Base-by-base conservation (phyloP, 768 basidiomycete genomes). In the Mycena pura region DNA sequence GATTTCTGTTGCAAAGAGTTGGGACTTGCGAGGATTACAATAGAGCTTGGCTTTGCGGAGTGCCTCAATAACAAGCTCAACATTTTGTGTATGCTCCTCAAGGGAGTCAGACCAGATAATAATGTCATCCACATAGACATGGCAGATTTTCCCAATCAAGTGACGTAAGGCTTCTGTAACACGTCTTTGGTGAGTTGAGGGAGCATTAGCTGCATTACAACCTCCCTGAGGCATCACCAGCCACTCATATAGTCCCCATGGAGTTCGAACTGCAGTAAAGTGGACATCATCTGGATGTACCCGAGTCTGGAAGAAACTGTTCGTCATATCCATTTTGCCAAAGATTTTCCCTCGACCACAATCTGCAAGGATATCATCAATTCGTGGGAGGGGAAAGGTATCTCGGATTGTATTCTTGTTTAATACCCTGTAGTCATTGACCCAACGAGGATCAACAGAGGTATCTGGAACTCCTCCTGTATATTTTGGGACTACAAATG, bases 181-280 rank as follows among this genome's bases (percentile, higher is more conserved):
- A n/a, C n/a, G n/a, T n/a, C n/a, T n/a, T n/a, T n/a, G n/a, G n/a
- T n/a, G n/a, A n/a, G n/a, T n/a, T n/a, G n/a, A n/a, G n/a, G n/a
- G n/a, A n/a, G n/a, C n/a, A n/a, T n/a, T n/a, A n/a, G n/a, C n/a
- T n/a, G n/a, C n/a, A n/a, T n/a, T n/a, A n/a, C n/a, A n/a, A n/a
- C n/a, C n/a, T n/a, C n/a, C n/a, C n/a, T n/a, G n/a, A n/a, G n/a
- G n/a, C n/a, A n/a, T n/a, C n/a, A n/a, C n/a, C n/a, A n/a, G n/a
- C n/a, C n/a, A n/a, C n/a, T n/a, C n/a, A n/a, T n/a, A n/a, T n/a
- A n/a, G 43, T 60, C 0, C 80, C 77, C 44, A 76, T 0, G 74
- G 76, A 0, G 76, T 80, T 1, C 64, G 60, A 2, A 80, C 74
- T 0, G 76, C 77, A 0, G 78, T 79, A 29, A 71, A 68, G 0